phyloP scores from a whole-genome alignment of 164 flowering plant genomes.

The Taxillus chinensis region DNA sequence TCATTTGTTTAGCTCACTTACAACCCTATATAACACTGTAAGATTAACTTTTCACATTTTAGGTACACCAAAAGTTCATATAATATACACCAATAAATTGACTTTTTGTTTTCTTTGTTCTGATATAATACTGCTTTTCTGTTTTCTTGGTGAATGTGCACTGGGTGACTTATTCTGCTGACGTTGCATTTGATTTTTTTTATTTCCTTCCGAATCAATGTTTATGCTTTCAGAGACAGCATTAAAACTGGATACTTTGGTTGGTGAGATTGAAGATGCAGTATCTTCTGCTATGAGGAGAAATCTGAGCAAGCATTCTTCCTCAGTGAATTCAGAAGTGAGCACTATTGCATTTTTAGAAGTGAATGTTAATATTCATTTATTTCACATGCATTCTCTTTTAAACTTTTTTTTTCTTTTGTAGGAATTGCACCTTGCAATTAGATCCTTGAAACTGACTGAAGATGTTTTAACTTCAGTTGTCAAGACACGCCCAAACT shows the following conservation, averaged over 20 bases:
- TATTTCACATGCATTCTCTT: background rate
- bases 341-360: constrained; percentile 11
- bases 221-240: constrained; percentile 57
- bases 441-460: constrained; percentile 39
- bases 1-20: too few species aligned
- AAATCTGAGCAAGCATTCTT: constrained; percentile 34
- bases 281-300: constrained; percentile 61
- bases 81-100: too few species aligned
- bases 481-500: constrained; percentile 56
- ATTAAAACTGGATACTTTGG: constrained; percentile 65
- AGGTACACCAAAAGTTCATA: too few species aligned
- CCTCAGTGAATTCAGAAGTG: constrained; percentile 43
- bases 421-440: constrained; percentile 65
- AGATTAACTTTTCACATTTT: too few species aligned
- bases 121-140: too few species aligned
- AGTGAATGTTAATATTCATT: background rate
- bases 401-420: background rate
- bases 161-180: background rate
- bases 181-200: background rate
- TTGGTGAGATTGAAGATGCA: constrained; percentile 95
- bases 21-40: too few species aligned
- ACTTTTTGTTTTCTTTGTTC: too few species aligned
- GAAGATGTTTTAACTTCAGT: constrained; percentile 63
- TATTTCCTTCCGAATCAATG: background rate
- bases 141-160: too few species aligned